Base-by-base conservation (phyloP, 2,329 filamentous ascomycete species). In the Sordariomycetes sp. region DNA sequence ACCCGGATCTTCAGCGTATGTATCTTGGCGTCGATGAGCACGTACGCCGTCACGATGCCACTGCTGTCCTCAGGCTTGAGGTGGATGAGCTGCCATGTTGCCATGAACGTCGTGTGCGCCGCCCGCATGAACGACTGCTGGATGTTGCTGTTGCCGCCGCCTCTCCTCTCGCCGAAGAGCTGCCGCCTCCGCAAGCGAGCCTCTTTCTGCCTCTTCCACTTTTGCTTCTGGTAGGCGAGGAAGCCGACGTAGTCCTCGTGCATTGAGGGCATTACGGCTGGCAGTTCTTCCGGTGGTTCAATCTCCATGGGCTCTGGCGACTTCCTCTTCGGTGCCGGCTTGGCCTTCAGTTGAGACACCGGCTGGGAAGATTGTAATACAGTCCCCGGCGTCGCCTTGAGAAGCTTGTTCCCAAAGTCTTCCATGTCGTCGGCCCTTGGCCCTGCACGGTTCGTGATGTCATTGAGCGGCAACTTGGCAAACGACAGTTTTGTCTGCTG, bases 401-500 rank as follows among this genome's bases (percentile, higher is more conserved):
- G 68, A 12, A 90, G 76, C 59, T 84, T 83, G 53, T 60, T 60
- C 8, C 88, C 88, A 65, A 88, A 90, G 70, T 97, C 91, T 68
- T 96, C 92, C 61, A 96, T 77, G 68, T 96, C 91, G 12, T 75
- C 80, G 66, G 77, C 69, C 20, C 55, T 14, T 7, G 32, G 35
- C 24, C 51, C 18, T 2, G 58, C 52, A 54, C 74, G 77, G 60
- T 68, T 75, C 68, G 82, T 79, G 74, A 90, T 87, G 63, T 93
- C 89, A 14, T 84, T 82, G 25, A 96, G 71, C 0, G 90, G 88
- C 69, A 87, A 72, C 68, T 84, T 88, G 66, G 68, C 78, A 67
- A 99, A 96, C 0, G 93, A 99, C 77, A 99, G 88, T 74, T 99
- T 99, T 76, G 92, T 96, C 74, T 99, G 94, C 76, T 99, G 96